Base-by-base conservation (phyloP, 1,284 basidiomycete genomes). In the Fistulinella cinereoalba region DNA sequence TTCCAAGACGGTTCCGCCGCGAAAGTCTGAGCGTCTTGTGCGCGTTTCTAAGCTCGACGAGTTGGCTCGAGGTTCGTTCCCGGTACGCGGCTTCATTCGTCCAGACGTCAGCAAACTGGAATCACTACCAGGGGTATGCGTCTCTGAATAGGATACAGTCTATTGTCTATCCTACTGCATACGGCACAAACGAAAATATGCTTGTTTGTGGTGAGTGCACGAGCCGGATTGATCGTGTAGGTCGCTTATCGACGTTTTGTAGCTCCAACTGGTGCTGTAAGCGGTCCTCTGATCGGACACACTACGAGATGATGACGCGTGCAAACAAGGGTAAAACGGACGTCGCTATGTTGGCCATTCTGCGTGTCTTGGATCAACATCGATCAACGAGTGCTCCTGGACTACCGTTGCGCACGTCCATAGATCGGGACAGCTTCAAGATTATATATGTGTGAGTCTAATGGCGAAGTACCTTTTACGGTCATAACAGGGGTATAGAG, bases 91-190 rank as follows among this genome's bases (percentile, higher is more conserved):
- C 12, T n/a, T 43, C 15, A 5, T n/a, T 4, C 15, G 19, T 25
- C 21, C 38, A 27, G 34, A 34, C 31, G 5, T n/a, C 15, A 19
- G 25, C 29, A 16, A 24, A 2, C 37, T 54, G 46, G 43, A 18
- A 41, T 46, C 23, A 34, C 10, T 45, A 29, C n/a, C 47, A 94
- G 84, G 91, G 91, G 22, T 99, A 99, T 64, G 73, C 78, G 38
- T 78, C 84, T 16, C 75, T 99, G 52, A 99, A 99, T 64, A 80
- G 97, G 52, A 88, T 99, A 52, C 97, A 99, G 65, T 96, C 92
- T 7, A 92, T 97, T 46, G 88, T 99, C 12, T 98, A 89, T 68
- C 88, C 91, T 0, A 91, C 92, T 3, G 97, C 95, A 2, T 98
- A 97, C 70, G 76, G 81, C 19, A 89, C 92, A 1, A 98, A 97